These are phyloP conservation scores for Rugonectria rugulosa DNA, from an alignment of 2,329 filamentous ascomycete genomes.

Conservation along the genomic window DNA sequence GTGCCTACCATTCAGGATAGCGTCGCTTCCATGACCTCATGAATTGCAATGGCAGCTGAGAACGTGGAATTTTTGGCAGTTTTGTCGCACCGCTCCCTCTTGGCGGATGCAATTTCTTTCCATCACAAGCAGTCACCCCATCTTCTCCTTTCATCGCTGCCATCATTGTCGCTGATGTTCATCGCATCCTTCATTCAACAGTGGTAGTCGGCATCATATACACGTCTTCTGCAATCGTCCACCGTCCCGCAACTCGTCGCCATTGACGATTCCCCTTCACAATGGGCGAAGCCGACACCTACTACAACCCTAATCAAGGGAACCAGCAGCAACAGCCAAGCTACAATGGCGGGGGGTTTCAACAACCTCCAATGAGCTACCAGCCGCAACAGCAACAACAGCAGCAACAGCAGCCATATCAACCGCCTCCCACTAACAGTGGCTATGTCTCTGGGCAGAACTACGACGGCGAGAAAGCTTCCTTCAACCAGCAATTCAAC, in stretches of 20 bases:
- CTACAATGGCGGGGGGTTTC: slow-evolving; percentile 32
- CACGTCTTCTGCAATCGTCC: not conserved
- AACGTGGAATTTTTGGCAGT: not conserved
- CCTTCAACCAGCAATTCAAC: slow-evolving; percentile 84
- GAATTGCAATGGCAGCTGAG: not conserved
- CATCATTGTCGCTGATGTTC: not conserved
- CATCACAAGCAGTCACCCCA: no score
- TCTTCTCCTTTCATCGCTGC: not conserved
- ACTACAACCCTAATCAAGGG: slow-evolving; percentile 38
- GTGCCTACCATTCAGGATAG: not conserved
- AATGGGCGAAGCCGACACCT: slow-evolving; percentile 48
- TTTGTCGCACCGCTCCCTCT: not conserved
- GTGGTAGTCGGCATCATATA: not conserved
- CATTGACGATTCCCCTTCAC: slow-evolving; percentile 9
- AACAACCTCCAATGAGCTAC: slow-evolving; percentile 39
- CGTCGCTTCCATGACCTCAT: not conserved
- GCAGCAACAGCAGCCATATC: slow-evolving; percentile 39
- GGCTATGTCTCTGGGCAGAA: slow-evolving; percentile 47
- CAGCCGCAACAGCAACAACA: slow-evolving; percentile 37
- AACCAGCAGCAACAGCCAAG: slow-evolving; percentile 27
- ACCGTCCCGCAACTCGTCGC: slow-evolving; percentile 1
- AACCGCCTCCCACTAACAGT: slow-evolving; percentile 35
- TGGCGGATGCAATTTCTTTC: no score
- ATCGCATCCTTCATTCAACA: not conserved
- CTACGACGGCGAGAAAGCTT: slow-evolving; percentile 55